Conservation (phyloP, 2,329 filamentous ascomycete genomes). For the Epichloe brachyelytri region DNA sequence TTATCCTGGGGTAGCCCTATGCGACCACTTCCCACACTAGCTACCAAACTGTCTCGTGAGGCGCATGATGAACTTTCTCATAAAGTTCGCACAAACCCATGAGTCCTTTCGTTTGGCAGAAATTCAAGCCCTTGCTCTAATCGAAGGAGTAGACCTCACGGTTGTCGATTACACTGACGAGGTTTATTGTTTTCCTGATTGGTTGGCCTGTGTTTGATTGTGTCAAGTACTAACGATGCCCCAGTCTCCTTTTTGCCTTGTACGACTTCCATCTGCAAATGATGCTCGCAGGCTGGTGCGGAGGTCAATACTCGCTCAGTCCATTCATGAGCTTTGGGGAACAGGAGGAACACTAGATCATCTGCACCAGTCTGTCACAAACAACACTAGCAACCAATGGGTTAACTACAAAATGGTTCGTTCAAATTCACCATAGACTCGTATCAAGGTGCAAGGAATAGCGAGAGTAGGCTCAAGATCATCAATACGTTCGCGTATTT, state of each 20-base stretch:
- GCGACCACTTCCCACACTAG: neutral
- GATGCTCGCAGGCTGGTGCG: slow-evolving; percentile 55
- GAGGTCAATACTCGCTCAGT: slow-evolving; percentile 70
- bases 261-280: slow-evolving; percentile 51
- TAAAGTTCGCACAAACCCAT: slow-evolving; percentile 80
- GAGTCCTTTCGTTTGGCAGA: slow-evolving; percentile 85
- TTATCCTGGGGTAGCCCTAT: no score
- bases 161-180: slow-evolving; percentile 62
- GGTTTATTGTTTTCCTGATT: slow-evolving; percentile 33
- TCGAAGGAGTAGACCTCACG: slow-evolving; percentile 54
- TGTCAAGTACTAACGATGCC: slow-evolving; percentile 8
- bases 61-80: slow-evolving; percentile 60
- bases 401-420: slow-evolving; percentile 46
- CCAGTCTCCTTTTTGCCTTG: slow-evolving; percentile 77
- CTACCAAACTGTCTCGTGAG: neutral
- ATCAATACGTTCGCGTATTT: slow-evolving; percentile 77
- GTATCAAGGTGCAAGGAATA: slow-evolving; percentile 62
- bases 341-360: slow-evolving; percentile 50
- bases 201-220: neutral
- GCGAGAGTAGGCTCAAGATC: slow-evolving; percentile 51
- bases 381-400: slow-evolving; percentile 53
- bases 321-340: slow-evolving; percentile 85
- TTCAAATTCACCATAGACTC: slow-evolving; percentile 80
- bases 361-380: slow-evolving; percentile 53
- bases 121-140: slow-evolving; percentile 62